Base-by-base conservation (phyloP, 2,329 filamentous ascomycete genomes). In the Sporothrix brunneoviolacea region DNA sequence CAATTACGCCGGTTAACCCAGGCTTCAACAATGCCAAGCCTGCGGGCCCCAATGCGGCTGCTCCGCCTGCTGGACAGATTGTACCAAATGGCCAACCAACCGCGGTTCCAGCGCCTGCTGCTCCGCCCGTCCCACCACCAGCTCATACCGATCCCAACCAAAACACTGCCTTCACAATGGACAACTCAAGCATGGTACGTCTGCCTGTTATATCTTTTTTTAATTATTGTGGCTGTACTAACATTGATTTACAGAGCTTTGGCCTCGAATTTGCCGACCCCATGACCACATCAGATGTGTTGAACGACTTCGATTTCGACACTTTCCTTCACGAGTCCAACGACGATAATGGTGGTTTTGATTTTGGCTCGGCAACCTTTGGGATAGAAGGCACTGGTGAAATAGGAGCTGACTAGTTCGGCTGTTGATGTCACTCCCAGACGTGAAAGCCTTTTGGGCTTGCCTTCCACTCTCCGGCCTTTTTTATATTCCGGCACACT, bases 301-400 rank as follows among this genome's bases (percentile, higher is more conserved):
- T 85, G 42, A 80, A 79, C 58, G 81, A 83, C 56, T 85, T 85
- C 59, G 82, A 85, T 57, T 79, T 85, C 57, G 82, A 85, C 63
- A 83, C 81, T 2, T 85, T 85, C 69, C 68, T 85, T 8, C 79
- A 84, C 55, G 73, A 77, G 50, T 73, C 76, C 53, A 75, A 75
- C 41, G 70, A 66, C 30, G 73, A 72, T 36, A 68, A 69, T 37
- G 64, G 67, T 38, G 64, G 61, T 4, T 84, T 83, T 55, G 77
- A 78, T 64, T 83, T 84, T 59, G 68, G 68, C 54, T 64, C 71
- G 15, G 66, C 68, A 21, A 63, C 66, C 40, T 80, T 80, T 60
- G 62, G 67, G n/a, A 76, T 83, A 68, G 77, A 82, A 53, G 70
- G 70, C 36, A 60, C 62, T 21, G 69, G 73, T 50, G 77, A 80